A percentile compares a stretch with the other conserved stretches of the same genome.
Conservation (phyloP, 2,329 filamentous ascomycete species). For the Neonectria hederae region DNA sequence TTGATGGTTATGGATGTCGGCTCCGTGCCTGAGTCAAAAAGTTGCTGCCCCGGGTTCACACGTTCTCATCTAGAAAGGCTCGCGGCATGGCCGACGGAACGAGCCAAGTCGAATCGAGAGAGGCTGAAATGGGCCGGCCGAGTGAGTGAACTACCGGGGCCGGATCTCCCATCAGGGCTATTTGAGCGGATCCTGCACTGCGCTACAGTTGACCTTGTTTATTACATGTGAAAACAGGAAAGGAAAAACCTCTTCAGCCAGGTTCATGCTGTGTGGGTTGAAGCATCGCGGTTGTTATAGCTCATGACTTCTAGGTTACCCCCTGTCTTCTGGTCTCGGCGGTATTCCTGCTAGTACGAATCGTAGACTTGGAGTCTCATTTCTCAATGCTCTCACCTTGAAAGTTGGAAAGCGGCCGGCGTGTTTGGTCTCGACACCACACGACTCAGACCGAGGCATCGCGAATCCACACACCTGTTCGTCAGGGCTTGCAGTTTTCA, state of each 20-base stretch:
- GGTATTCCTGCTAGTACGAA: not conserved
- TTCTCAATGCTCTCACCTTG: constrained; percentile 12
- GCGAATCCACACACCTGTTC: not conserved
- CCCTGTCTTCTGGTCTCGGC: constrained; percentile 1
- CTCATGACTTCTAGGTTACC: not conserved
- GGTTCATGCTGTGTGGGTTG: too few species aligned
- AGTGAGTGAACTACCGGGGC: constrained; percentile 23
- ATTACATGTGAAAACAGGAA: too few species aligned
- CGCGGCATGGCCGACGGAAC: constrained; percentile 18
- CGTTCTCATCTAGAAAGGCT: not conserved
- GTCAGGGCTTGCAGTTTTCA: not conserved
- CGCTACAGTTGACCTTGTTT: too few species aligned
- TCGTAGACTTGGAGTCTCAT: not conserved
- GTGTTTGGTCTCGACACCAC: constrained; percentile 6
- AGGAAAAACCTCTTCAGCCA: too few species aligned
- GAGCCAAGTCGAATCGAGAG: constrained; percentile 16
- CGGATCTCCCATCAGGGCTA: constrained; percentile 10
- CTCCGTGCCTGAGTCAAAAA: not conserved
- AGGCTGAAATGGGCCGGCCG: constrained; percentile 18
- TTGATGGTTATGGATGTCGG: not conserved
- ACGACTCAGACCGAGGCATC: constrained; percentile 14
- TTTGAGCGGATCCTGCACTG: constrained; percentile 17
- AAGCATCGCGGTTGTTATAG: not conserved
- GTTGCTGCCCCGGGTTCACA: not conserved
- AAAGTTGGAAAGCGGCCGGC: constrained; percentile 4